phyloP scores from a whole-genome alignment of 2,329 filamentous ascomycete genomes.

The Penicillium sp. region DNA sequence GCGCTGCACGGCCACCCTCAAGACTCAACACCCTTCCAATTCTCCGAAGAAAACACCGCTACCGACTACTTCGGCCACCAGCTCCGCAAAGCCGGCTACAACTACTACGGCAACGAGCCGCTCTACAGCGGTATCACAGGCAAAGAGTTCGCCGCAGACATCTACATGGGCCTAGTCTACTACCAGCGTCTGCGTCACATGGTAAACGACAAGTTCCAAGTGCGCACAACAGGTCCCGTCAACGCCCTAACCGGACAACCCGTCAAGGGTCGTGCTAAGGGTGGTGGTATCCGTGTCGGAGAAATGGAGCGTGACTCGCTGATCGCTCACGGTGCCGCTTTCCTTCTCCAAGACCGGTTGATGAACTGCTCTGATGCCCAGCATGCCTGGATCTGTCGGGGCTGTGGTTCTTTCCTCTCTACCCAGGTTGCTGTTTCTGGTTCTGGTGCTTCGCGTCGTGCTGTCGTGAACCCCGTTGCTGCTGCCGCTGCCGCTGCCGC shows the following conservation, averaged over 20 bases:
- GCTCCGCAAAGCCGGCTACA: conserved; percentile 90
- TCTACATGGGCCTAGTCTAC: conserved; percentile 95
- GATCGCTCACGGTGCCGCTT: conserved; percentile 90
- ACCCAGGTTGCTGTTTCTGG: conserved; percentile 56
- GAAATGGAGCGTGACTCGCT: conserved; percentile 98
- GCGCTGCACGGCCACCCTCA: conserved; percentile 93
- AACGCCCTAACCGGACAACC: conserved; percentile 89
- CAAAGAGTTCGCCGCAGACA: conserved; percentile 87
- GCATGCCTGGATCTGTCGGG: conserved; percentile 81
- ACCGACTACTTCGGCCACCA: conserved; percentile 95
- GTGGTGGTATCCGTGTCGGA: conserved; percentile 96
- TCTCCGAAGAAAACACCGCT: conserved; percentile 86
- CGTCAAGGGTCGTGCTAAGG: conserved; percentile 93
- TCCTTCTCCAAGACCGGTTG: conserved; percentile 87
- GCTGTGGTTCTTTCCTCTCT: conserved; percentile 84
- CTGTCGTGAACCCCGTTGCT: conserved; percentile 28
- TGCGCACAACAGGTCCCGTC: conserved; percentile 89
- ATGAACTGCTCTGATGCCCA: conserved; percentile 97
- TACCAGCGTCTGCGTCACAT: conserved; percentile 98
- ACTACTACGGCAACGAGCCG: conserved; percentile 96
- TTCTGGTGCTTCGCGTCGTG: conserved; percentile 24
- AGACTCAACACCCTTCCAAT: conserved; percentile 91
- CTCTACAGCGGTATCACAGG: conserved; percentile 98
- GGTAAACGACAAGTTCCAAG: conserved; percentile 99
- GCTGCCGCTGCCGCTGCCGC: conserved; percentile 29